Percentiles rank a stretch among this genome's conserved stretches.
Conservation (phyloP, 371 early-diverging fungal genomes). For the Phascolomyces articulosus region DNA sequence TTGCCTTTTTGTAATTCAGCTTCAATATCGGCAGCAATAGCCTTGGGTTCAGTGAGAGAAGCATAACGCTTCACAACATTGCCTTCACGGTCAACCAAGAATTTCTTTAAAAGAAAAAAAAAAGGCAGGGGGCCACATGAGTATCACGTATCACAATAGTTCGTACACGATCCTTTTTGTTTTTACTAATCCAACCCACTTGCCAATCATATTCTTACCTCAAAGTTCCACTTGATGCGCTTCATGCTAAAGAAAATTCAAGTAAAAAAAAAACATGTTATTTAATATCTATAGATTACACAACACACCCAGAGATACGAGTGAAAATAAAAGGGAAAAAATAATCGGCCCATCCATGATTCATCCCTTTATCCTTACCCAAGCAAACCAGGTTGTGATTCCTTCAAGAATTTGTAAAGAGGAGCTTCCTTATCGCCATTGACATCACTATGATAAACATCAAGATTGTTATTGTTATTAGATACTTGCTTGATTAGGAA, state of each 20-base stretch:
- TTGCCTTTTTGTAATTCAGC: no score
- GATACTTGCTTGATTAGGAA: no score
- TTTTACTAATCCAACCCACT: not conserved
- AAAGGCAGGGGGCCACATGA: not conserved
- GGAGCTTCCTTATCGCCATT: constrained; percentile 78
- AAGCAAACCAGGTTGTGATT: constrained; percentile 61
- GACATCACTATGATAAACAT: constrained; percentile 60
- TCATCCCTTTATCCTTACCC: constrained; percentile 32
- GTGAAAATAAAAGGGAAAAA: no score
- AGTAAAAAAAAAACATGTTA: not conserved
- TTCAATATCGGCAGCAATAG: constrained; percentile 58
- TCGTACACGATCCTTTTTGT: no score
- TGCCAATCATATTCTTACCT: constrained; percentile 31
- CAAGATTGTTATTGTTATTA: not conserved
- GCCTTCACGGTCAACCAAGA: constrained; percentile 74
- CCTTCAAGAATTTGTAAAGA: constrained; percentile 77
- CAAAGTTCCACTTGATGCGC: constrained; percentile 81
- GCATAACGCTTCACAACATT: constrained; percentile 67
- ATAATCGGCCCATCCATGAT: no score
- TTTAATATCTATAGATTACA: no score
- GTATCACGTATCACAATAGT: not conserved
- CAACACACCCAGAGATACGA: no score
- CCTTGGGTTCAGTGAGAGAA: constrained; percentile 57
- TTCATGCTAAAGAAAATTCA: constrained; percentile 39
- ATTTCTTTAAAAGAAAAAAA: constrained; percentile 52